These are phyloP conservation scores for Aspergillus ochraceus DNA, from an alignment of 2,329 filamentous ascomycete genomes.

Conservation along the genomic window DNA sequence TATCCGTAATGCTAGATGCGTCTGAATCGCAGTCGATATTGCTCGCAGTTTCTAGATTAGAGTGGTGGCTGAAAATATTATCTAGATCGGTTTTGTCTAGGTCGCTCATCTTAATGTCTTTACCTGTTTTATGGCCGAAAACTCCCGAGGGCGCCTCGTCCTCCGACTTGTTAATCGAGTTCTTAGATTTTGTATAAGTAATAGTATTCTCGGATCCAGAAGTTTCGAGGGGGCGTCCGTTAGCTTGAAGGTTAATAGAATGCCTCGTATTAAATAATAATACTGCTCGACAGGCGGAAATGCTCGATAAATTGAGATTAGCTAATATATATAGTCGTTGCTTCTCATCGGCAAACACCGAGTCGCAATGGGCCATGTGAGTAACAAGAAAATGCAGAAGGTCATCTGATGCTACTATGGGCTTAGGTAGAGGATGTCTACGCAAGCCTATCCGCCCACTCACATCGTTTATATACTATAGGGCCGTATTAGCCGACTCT, in stretches of 20 bases:
- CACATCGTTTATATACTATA: slow-evolving; percentile 18
- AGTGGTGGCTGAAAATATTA: slow-evolving; percentile 2
- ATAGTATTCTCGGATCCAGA: background rate
- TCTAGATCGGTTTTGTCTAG: slow-evolving; percentile 2
- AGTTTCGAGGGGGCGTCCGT: background rate
- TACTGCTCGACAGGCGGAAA: slow-evolving; percentile 17
- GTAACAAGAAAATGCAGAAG: slow-evolving; percentile 13
- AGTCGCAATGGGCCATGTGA: slow-evolving; percentile 11
- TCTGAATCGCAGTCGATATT: slow-evolving; percentile 15
- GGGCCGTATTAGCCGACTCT: background rate
- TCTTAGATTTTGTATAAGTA: background rate
- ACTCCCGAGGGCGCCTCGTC: background rate
- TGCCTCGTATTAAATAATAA: slow-evolving; percentile 18
- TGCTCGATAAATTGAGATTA: slow-evolving; percentile 15
- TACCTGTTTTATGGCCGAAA: slow-evolving; percentile 4
- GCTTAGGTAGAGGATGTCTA: slow-evolving; percentile 11
- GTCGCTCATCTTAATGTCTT: background rate
- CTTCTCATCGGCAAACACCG: slow-evolving; percentile 19
- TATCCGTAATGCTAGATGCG: slow-evolving; percentile 16
- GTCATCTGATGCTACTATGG: slow-evolving; percentile 13
- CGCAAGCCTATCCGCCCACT: slow-evolving; percentile 14
- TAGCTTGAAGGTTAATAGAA: slow-evolving; percentile 3
- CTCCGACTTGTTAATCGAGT: background rate
- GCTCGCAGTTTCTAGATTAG: background rate
- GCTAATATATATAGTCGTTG: slow-evolving; percentile 14